Base-by-base conservation (phyloP, 352 stramenopile species). In the Blastocystis hominis region DNA sequence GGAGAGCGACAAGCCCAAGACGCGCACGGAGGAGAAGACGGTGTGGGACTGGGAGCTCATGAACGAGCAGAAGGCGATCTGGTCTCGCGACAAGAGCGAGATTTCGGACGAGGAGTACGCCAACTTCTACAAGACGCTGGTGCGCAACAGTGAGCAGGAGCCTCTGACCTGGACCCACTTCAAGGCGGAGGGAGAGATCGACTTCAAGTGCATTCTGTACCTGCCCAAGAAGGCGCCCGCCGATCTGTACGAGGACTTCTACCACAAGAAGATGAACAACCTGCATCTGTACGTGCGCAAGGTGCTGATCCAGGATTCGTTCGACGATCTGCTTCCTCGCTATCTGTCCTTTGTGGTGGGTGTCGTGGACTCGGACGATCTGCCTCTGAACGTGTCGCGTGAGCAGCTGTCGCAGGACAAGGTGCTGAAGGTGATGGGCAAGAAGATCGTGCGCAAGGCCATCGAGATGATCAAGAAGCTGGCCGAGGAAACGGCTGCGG, bases 121-220 rank as follows among this genome's bases (percentile, higher is more conserved):
- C 90, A 95, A 94, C 68, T 99, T 99, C 90, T 99, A 96, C 92
- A 95, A 97, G 89, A 93, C 94, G 55, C 94, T 50, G 97, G 98
- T 90, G 93, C 55, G 44, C 30, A 80, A 80, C 44, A 55, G 96
- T 76, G 90, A 90, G 7, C 90, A 90, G 42, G 93, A 98, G 72
- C 93, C 95, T 42, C 89, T 95, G 55, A 93, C 94, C n/a, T 99
- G 96, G 96, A 98, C 95, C 50, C 97, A 99, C 91, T 99, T 99
- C 91, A 96, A 97, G 90, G 97, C 95, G 17, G 97, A 99, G 91
- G 97, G 97, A 87, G 97, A 99, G 89, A 96, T 99, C 70, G 97
- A 99, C 90, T 99, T 99, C 93, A 98, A 98, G 91, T 97, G 94
- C 47, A 98, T 99, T 78, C 89, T 99, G 55, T 99, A 98, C 92